Conservation (phyloP, 345 rosid species). For the Chamaenerion angustifolium region DNA sequence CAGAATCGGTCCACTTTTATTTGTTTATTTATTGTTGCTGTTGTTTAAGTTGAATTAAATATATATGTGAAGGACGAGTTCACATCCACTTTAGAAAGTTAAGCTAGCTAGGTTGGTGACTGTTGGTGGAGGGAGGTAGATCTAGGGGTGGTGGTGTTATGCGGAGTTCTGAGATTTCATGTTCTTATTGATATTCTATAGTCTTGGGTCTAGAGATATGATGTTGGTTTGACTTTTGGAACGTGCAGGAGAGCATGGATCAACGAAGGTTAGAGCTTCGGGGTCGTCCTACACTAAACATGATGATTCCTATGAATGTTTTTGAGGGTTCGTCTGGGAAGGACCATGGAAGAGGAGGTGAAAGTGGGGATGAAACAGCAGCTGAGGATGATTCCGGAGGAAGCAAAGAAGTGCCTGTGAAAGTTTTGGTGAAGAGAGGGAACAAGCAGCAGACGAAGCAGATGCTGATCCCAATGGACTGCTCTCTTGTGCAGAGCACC, state of each 20-base stretch:
- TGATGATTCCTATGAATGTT: slow-evolving; percentile 85
- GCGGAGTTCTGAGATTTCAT: too few relatives aligned
- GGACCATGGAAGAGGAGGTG: slow-evolving; percentile 79
- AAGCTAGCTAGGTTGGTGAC: too few relatives aligned
- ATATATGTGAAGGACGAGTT: too few relatives aligned
- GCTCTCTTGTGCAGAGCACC: slow-evolving; percentile 79
- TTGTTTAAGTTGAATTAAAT: too few relatives aligned
- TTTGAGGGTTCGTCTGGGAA: slow-evolving; percentile 66
- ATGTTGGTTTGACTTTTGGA: too few relatives aligned
- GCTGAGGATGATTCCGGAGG: slow-evolving; percentile 48
- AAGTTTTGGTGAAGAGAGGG: slow-evolving; percentile 93
- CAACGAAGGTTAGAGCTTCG: slow-evolving; percentile 82
- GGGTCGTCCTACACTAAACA: slow-evolving; percentile 74
- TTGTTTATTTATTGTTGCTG: too few relatives aligned
- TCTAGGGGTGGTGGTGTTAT: too few relatives aligned
- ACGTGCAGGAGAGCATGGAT: slow-evolving; percentile 99
- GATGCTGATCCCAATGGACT: slow-evolving; percentile 83
- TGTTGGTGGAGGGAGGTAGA: too few relatives aligned
- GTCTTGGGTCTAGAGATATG: too few relatives aligned
- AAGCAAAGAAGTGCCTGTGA: slow-evolving; percentile 78
- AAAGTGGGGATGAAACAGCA: slow-evolving; percentile 62
- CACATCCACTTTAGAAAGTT: too few relatives aligned
- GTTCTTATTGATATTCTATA: too few relatives aligned
- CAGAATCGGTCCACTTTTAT: too few relatives aligned
- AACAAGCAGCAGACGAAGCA: slow-evolving; percentile 92